Percentiles rank a stretch among this genome's conserved stretches.
Evolutionary conservation across 2,329 filamentous ascomycete species (phyloP).

Genomic region (Alternaria arbusti): DNA sequence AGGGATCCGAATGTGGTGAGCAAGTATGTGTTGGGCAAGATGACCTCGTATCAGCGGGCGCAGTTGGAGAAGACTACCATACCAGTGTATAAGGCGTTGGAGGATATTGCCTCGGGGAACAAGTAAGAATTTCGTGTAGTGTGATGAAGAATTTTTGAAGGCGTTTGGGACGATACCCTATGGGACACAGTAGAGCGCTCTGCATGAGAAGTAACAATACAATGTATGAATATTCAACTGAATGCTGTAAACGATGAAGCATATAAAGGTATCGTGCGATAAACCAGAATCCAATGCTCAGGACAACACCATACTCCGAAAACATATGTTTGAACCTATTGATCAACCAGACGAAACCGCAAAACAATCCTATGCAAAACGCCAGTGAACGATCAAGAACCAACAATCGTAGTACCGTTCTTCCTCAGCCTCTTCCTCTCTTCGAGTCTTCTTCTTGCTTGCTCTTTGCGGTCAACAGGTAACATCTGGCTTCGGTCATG

Average conservation of each 20-base stretch:
- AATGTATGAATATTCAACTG: constrained; percentile 12
- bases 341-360: not conserved
- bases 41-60: constrained; percentile 55
- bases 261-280: constrained; percentile 31
- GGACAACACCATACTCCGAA: not conserved
- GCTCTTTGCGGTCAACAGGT: constrained; percentile 33
- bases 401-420: constrained; percentile 9
- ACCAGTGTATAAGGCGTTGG: constrained; percentile 60
- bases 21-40: constrained; percentile 76
- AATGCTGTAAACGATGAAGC: constrained; percentile 5
- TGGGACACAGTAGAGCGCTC: not conserved
- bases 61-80: constrained; percentile 56
- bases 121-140: constrained; percentile 10
- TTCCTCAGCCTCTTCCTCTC: constrained; percentile 38
- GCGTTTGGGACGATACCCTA: constrained; percentile 21
- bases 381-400: not conserved
- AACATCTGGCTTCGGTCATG: constrained; percentile 25
- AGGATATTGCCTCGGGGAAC: constrained; percentile 55
- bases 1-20: constrained; percentile 72
- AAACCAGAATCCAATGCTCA: constrained; percentile 18
- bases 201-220: not conserved
- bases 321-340: not conserved
- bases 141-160: constrained; percentile 4
- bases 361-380: not conserved
- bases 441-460: constrained; percentile 33